These are phyloP conservation scores for Dissophora globulifera DNA, from an alignment of 192 early-diverging fungal genomes.

Conservation along the genomic window DNA sequence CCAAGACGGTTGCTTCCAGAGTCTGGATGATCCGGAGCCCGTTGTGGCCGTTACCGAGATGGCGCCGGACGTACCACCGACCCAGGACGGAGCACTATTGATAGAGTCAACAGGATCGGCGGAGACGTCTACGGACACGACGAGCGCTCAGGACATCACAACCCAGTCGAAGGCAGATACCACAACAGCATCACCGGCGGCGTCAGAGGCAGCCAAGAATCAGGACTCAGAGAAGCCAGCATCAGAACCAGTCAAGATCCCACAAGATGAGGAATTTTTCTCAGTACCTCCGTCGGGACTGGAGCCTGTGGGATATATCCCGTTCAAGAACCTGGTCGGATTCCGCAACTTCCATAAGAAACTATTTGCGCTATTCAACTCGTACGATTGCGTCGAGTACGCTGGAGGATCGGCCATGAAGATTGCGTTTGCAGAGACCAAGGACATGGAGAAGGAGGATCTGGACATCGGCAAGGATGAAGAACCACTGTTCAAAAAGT, in stretches of 20 bases:
- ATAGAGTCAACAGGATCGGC: conserved; percentile 26
- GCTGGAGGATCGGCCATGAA: conserved; percentile 58
- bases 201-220: neutral
- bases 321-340: conserved; percentile 41
- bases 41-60: conserved; percentile 7
- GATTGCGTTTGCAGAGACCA: conserved; percentile 67
- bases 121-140: conserved; percentile 10
- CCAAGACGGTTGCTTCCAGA: conserved; percentile 52
- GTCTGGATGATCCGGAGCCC: conserved; percentile 45
- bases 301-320: conserved; percentile 27
- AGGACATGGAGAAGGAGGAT: conserved; percentile 54
- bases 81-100: conserved; percentile 9
- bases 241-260: conserved; percentile 17
- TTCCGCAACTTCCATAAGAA: conserved; percentile 55
- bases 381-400: conserved; percentile 58
- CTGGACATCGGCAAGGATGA: conserved; percentile 52
- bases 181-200: neutral
- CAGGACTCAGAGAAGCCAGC: neutral
- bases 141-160: too few species aligned
- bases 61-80: conserved; percentile 4
- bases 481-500: conserved; percentile 53
- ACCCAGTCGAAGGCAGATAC: conserved; percentile 1
- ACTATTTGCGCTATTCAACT: conserved; percentile 56
- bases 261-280: conserved; percentile 49
- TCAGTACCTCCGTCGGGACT: conserved; percentile 51